Evolutionary conservation across 2,329 filamentous ascomycete genomes (phyloP), one percentile per base, ranked within the genome.

Genomic region (Penicillium sclerotigenum): DNA sequence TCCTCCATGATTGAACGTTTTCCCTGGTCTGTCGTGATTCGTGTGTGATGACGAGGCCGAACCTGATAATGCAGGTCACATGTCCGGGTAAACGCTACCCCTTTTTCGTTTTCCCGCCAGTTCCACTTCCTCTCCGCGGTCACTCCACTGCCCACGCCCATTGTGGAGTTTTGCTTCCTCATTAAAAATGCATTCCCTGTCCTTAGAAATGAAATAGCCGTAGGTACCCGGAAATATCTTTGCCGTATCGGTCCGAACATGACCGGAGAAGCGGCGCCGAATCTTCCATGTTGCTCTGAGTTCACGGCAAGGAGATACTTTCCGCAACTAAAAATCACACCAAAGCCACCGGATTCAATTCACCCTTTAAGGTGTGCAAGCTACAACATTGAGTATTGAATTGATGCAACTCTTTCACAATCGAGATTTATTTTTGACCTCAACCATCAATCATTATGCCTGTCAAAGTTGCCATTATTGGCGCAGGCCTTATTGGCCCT

Each of bases 401-500:
- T 20, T 9, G 7, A 28, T 18, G 22, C 20, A 20, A 18, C 8
- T 24, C 8, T 37, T n/a, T 2, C 26, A 20, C 2, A 16, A 10
- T 1, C 13, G 9, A 20, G 13, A 10, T 22, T n/a, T n/a, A 10
- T 13, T 22, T 10, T 24, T 40, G 10, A 7, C 1, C 22, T n/a
- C 2, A 18, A 36, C 13, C n/a, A 28, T 2, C 41, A n/a, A 33
- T 33, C 31, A 33, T 18, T 4, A 63, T 62, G 59, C 31, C 60
- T 18, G 38, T 74, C 46, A 73, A 70, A 50, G 70, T 81, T 49
- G 75, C 76, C 24, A 71, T 82, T 47, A 69, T 82, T 53, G 80
- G 79, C 34, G 73, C 73, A 29, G 81, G 80, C 2, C 65, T 78
- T 14, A 81, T 82, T 48, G 80, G 80, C 4, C 79, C 79, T 34